Evolutionary conservation across 805 yeast genomes (phyloP), one percentile per base, ranked within the genome.

Genomic region (Schizosaccharomyces lindneri): DNA sequence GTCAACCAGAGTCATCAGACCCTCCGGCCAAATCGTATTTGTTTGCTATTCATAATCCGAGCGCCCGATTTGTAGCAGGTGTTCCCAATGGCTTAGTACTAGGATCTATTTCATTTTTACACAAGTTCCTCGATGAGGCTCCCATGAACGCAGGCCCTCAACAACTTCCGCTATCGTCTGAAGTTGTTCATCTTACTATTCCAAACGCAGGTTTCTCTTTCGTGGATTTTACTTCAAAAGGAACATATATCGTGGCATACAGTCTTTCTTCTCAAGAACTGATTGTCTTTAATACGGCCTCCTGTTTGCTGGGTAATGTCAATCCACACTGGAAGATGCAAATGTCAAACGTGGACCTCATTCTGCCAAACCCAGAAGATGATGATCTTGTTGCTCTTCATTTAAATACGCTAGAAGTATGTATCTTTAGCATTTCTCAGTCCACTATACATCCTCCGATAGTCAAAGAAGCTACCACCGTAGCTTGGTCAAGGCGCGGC

Each of bases 401-500:
- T n/a, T 15, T 21, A 6, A 17, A 7, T 13, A 36, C 19, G 13
- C 48, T 9, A 17, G 29, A 21, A 9, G 7, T 36, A 29, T 36
- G 17, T 21, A n/a, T 57, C 24, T 36, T 36, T 4, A 36, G 27
- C 60, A n/a, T 21, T 41, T n/a, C 19, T 41, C 27, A 21, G 43
- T 19, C 24, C 13, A n/a, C 19, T 9, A 6, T 57, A n/a, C n/a
- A 21, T n/a, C 7, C 31, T 11, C 43, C 60, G 13, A 15, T 57
- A 15, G 60, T 48, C 17, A 57, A 15, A n/a, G 43, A 41, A 29
- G 60, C 39, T 21, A 32, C 43, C 36, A 7, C 39, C 61, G 64
- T 63, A 32, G 65, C 63, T n/a, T 70, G 71, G 71, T 65, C 71
- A 3, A 64, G 63, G 3, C 61, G 64, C 39, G 72, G 72, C 27